Evolutionary conservation across 2,329 filamentous ascomycete genomes (phyloP).

Genomic region (Cadophora malorum): DNA sequence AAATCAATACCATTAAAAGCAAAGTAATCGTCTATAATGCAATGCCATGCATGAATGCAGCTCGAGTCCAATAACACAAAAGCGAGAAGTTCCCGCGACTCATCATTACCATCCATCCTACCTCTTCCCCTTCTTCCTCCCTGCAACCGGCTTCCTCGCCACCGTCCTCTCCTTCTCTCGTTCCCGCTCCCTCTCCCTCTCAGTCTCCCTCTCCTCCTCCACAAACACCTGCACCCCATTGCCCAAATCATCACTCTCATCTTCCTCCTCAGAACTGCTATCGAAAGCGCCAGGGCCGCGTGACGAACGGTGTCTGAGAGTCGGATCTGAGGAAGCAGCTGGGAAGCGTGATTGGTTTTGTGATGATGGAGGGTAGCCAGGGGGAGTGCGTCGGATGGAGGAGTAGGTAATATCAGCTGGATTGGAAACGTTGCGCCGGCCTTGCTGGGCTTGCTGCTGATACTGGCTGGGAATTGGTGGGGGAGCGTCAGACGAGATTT

Average conservation of each 20-base stretch:
- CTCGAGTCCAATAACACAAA: background rate
- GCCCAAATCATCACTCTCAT: conserved; percentile 41
- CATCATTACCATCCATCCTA: conserved; percentile 10
- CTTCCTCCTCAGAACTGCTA: conserved; percentile 34
- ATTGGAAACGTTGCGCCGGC: conserved; percentile 44
- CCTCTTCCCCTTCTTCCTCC: conserved; percentile 38
- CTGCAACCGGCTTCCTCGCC: conserved; percentile 36
- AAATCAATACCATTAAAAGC: conserved; percentile 29
- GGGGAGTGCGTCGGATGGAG: conserved; percentile 38
- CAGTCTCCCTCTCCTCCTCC: conserved; percentile 35
- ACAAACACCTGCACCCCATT: conserved; percentile 42
- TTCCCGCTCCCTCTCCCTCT: conserved; percentile 24
- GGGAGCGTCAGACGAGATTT: conserved; percentile 42
- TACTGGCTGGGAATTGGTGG: conserved; percentile 44
- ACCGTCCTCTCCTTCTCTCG: conserved; percentile 22
- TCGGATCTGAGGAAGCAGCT: conserved; percentile 24
- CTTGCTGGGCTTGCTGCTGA: conserved; percentile 18
- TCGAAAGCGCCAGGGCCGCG: conserved; percentile 32
- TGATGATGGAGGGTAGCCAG: conserved; percentile 13
- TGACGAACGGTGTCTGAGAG: conserved; percentile 9
- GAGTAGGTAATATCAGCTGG: conserved; percentile 46
- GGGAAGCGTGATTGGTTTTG: conserved; percentile 9
- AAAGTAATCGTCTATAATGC: conserved; percentile 17
- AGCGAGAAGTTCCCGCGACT: background rate
- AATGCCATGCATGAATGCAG: conserved; percentile 3